Conservation (phyloP, 805 yeast species). For the Wickerhamomyces alni region DNA sequence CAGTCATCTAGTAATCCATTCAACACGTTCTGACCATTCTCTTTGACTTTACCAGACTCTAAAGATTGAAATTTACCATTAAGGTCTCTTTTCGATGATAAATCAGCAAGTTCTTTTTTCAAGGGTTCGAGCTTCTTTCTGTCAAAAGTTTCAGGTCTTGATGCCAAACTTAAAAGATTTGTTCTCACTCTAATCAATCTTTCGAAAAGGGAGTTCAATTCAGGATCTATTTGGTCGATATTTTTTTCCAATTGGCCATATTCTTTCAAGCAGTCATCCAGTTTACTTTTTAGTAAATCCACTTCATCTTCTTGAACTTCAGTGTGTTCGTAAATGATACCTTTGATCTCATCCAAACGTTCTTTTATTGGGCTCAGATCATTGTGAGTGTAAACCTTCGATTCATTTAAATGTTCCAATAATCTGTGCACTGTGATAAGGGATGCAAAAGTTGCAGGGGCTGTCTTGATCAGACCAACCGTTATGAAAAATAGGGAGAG, state of each 20-base stretch:
- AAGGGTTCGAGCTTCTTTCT: slow-evolving; percentile 28
- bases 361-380: slow-evolving; percentile 75
- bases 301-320: slow-evolving; percentile 44
- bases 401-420: slow-evolving; percentile 75
- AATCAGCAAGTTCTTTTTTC: slow-evolving; percentile 31
- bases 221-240: slow-evolving; percentile 46
- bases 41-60: slow-evolving; percentile 27
- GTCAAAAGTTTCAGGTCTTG: slow-evolving; percentile 29
- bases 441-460: slow-evolving; percentile 93
- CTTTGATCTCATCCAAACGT: slow-evolving; percentile 64
- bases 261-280: slow-evolving; percentile 54
- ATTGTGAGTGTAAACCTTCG: slow-evolving; percentile 75
- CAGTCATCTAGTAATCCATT: slow-evolving; percentile 83
- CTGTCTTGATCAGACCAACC: slow-evolving; percentile 83
- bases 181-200: slow-evolving; percentile 59
- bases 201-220: slow-evolving; percentile 46
- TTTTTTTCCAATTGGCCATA: slow-evolving; percentile 52
- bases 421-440: slow-evolving; percentile 80
- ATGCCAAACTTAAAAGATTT: slow-evolving; percentile 46
- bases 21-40: slow-evolving; percentile 42
- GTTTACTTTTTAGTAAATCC: slow-evolving; percentile 56
- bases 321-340: slow-evolving; percentile 39
- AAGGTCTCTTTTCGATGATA: slow-evolving; percentile 47
- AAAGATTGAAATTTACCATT: slow-evolving; percentile 46
- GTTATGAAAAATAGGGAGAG: slow-evolving; percentile 83